phyloP scores from a whole-genome alignment of 768 basidiomycete genomes.

The Hemileccinum impolitum region DNA sequence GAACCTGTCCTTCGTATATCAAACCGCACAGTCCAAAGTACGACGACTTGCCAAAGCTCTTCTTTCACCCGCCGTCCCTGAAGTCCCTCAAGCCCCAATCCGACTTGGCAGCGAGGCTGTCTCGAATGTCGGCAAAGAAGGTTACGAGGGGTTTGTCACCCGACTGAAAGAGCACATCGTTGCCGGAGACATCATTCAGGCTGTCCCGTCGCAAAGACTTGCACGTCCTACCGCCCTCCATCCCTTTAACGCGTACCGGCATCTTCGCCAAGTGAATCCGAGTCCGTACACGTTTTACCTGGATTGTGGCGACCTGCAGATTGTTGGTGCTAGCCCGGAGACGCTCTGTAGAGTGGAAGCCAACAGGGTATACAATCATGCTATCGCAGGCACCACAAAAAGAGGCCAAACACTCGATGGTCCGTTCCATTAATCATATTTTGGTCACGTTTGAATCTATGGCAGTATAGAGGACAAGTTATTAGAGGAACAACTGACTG shows the following conservation, averaged over 20 bases:
- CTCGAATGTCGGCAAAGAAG: conserved; percentile 91
- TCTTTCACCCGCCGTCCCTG: conserved; percentile 48
- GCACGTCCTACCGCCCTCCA: conserved; percentile 83
- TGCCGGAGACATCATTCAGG: conserved; percentile 97
- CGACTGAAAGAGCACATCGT: conserved; percentile 91
- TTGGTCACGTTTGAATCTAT: conserved; percentile 6
- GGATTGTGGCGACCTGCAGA: conserved; percentile 87
- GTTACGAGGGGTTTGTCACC: conserved; percentile 90
- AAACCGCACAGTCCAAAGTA: conserved; percentile 80
- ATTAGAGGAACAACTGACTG: conserved; percentile 67
- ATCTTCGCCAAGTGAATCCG: conserved; percentile 91
- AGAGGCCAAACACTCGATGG: conserved; percentile 86
- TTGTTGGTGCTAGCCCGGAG: conserved; percentile 98
- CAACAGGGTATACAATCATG: conserved; percentile 94
- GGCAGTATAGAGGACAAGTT: conserved; percentile 77
- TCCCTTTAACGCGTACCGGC: conserved; percentile 96
- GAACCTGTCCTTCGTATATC: conserved; percentile 82
- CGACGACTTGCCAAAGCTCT: conserved; percentile 76
- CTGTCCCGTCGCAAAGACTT: conserved; percentile 92
- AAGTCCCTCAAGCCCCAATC: conserved; percentile 62
- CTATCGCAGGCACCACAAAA: conserved; percentile 93
- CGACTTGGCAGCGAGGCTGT: conserved; percentile 63
- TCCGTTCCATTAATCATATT: conserved; percentile 33
- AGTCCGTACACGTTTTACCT: conserved; percentile 99
- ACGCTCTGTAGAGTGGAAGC: conserved; percentile 93